Evolutionary conservation across 257 asterid species (phyloP).

Genomic region (Capsicum chinense): DNA sequence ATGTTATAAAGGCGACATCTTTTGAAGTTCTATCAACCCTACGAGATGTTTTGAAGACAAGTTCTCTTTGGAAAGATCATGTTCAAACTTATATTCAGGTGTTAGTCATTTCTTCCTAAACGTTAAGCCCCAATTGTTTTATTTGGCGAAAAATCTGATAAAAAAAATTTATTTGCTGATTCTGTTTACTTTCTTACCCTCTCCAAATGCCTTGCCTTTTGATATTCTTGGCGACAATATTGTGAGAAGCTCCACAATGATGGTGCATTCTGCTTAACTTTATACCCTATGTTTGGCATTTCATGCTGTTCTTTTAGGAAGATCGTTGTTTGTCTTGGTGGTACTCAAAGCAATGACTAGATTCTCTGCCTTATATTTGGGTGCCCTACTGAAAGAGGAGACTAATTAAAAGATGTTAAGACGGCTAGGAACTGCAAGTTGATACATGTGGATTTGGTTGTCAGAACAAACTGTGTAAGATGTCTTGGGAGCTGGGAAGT

Average conservation of each 20-base stretch:
- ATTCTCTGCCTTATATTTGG: slow-evolving; percentile 7
- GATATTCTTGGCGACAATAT: neutral
- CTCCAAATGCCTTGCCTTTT: neutral
- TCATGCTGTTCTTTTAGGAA: neutral
- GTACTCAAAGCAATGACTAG: slow-evolving; percentile 19
- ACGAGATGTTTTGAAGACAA: slow-evolving; percentile 88
- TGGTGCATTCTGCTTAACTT: slow-evolving; percentile 16
- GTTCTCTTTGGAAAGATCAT: slow-evolving; percentile 96
- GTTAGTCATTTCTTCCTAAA: slow-evolving; percentile 31
- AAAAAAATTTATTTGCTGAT: neutral
- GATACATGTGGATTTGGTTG: neutral
- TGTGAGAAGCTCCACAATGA: neutral
- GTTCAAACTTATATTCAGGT: slow-evolving; percentile 97
- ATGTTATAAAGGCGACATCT: slow-evolving; percentile 88
- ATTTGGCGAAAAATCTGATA: slow-evolving; percentile 1
- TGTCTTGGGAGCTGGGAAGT: neutral
- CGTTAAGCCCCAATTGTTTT: neutral
- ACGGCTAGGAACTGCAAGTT: neutral
- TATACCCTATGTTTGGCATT: neutral
- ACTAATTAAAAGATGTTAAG: neutral
- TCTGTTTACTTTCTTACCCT: neutral
- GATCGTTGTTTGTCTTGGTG: neutral
- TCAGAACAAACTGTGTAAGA: neutral
- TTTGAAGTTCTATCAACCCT: slow-evolving; percentile 95
- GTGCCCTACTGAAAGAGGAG: slow-evolving; percentile 11